A percentile compares a stretch with the other conserved stretches of the same genome.
Evolutionary conservation across 805 yeast genomes (phyloP).

Genomic region (Myxozyma sirexii): DNA sequence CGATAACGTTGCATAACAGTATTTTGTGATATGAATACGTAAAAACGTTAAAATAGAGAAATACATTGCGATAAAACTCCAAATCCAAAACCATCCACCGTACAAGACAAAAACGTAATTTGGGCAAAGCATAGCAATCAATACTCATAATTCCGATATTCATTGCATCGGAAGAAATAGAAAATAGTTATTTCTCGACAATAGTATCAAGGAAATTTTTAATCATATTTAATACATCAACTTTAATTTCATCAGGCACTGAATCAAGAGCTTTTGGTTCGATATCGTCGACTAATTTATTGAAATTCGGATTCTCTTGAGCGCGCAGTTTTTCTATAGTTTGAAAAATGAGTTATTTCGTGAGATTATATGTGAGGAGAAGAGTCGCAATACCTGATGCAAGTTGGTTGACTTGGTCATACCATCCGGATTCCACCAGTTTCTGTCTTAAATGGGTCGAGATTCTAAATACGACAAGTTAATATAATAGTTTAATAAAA

Average conservation of each 20-base stretch:
- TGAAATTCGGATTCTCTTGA: constrained; percentile 55
- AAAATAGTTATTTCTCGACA: constrained; percentile 15
- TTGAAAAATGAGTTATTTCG: neutral
- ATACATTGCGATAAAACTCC: neutral
- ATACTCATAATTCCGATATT: neutral
- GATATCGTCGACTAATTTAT: constrained; percentile 53
- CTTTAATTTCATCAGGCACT: constrained; percentile 69
- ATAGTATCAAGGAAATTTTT: constrained; percentile 40
- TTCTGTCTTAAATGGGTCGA: constrained; percentile 63
- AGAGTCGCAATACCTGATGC: constrained; percentile 53
- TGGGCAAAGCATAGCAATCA: neutral
- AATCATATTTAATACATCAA: constrained; percentile 61
- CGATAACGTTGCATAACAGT: too few species aligned
- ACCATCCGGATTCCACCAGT: constrained; percentile 83
- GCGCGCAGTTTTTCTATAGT: constrained; percentile 45
- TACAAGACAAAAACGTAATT: neutral
- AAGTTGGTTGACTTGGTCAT: constrained; percentile 65
- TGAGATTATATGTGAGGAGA: neutral
- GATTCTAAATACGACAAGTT: constrained; percentile 45
- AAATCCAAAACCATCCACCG: neutral
- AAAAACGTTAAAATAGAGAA: too few species aligned
- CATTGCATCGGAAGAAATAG: neutral
- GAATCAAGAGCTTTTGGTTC: constrained; percentile 68
- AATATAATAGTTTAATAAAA: neutral
- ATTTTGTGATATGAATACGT: too few species aligned